Conservation (phyloP, 2,329 filamentous ascomycete species). For the Metarhizium album region DNA sequence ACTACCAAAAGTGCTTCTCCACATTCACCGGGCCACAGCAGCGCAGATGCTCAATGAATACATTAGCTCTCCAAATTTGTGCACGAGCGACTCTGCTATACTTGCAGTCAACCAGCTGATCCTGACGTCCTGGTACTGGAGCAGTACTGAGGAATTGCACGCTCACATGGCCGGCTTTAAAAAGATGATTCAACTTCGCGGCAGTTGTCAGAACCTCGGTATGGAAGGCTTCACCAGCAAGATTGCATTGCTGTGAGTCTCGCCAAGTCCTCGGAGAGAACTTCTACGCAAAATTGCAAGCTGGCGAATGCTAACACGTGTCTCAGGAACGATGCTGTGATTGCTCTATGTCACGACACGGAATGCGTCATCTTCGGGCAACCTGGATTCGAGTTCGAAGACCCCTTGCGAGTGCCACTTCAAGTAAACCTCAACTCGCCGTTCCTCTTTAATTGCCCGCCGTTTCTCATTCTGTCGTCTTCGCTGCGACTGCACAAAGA, state of each 20-base stretch:
- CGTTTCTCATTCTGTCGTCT: slow-evolving; percentile 30
- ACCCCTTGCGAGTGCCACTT: slow-evolving; percentile 27
- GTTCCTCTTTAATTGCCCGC: slow-evolving; percentile 29
- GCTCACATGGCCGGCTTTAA: slow-evolving; percentile 36
- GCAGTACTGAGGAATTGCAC: slow-evolving; percentile 31
- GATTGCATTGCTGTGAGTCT: slow-evolving; percentile 35
- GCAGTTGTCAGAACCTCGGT: slow-evolving; percentile 34
- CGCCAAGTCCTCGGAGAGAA: neutral
- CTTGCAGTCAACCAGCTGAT: slow-evolving; percentile 38
- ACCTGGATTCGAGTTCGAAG: slow-evolving; percentile 30
- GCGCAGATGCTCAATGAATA: slow-evolving; percentile 37
- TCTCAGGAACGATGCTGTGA: slow-evolving; percentile 34
- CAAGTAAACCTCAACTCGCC: slow-evolving; percentile 37
- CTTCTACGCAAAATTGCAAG: neutral
- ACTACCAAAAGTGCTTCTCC: slow-evolving; percentile 30
- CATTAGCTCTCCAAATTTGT: slow-evolving; percentile 23
- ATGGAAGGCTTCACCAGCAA: slow-evolving; percentile 37
- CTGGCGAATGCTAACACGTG: slow-evolving; percentile 8
- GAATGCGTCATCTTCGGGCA: slow-evolving; percentile 30
- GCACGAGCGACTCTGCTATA: slow-evolving; percentile 34
- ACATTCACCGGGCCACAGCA: slow-evolving; percentile 31
- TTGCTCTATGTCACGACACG: slow-evolving; percentile 37
- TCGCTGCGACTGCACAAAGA: slow-evolving; percentile 32
- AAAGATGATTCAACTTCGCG: slow-evolving; percentile 36
- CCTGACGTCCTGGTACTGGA: slow-evolving; percentile 45